These are phyloP conservation scores for Leccinum huronense DNA, from an alignment of 1,284 basidiomycete genomes.

Conservation along the genomic window DNA sequence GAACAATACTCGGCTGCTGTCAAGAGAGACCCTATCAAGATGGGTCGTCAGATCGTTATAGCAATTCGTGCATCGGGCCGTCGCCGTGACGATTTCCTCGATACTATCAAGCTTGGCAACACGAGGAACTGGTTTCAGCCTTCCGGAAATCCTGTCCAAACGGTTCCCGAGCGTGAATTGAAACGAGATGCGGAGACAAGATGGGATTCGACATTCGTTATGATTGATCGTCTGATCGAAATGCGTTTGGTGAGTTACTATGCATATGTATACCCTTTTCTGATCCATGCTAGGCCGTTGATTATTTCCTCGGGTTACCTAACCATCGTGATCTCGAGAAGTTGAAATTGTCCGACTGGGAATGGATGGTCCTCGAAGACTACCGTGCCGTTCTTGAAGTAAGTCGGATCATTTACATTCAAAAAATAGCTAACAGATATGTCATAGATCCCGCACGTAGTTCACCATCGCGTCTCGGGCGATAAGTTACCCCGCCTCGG, in stretches of 20 bases:
- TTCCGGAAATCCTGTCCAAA: too few relatives aligned
- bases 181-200: neutral
- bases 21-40: neutral
- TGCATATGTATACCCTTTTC: neutral
- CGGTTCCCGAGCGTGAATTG: too few relatives aligned
- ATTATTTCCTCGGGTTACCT: constrained; percentile 3
- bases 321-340: constrained; percentile 8
- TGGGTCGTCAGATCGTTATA: neutral
- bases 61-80: neutral
- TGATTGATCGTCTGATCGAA: neutral
- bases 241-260: neutral
- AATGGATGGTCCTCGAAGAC: constrained; percentile 5
- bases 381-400: neutral
- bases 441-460: neutral
- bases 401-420: neutral
- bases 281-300: neutral
- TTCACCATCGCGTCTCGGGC: neutral
- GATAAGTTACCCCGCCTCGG: neutral
- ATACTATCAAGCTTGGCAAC: too few relatives aligned
- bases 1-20: neutral
- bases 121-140: too few relatives aligned
- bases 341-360: constrained; percentile 2
- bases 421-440: neutral
- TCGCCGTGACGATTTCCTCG: neutral
- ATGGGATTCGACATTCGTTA: neutral